These are phyloP conservation scores for Thermothielavioides terrestris DNA, from an alignment of 495 filamentous ascomycete genomes.

Conservation along the genomic window DNA sequence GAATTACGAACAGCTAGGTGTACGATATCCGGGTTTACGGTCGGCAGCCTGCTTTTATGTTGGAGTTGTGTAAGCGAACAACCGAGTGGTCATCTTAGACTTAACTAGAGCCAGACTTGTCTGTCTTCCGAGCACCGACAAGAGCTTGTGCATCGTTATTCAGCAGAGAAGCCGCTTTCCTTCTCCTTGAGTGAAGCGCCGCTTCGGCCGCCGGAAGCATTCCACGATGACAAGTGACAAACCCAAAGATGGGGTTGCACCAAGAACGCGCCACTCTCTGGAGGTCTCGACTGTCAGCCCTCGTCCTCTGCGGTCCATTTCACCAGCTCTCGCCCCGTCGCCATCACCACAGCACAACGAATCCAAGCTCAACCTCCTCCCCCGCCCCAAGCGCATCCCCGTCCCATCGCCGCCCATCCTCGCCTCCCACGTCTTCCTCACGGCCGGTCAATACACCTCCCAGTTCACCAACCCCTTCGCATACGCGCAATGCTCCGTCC, in stretches of 20 bases:
- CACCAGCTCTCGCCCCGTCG: background rate
- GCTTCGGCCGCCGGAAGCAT: no score
- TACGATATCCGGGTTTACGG: conserved; percentile 1
- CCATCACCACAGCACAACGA: background rate
- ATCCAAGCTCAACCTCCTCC: conserved; percentile 1
- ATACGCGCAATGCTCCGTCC: conserved; percentile 31
- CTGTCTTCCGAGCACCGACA: background rate
- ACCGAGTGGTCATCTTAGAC: background rate
- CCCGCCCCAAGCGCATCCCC: background rate
- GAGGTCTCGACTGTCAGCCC: no score
- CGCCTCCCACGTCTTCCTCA: conserved; percentile 19
- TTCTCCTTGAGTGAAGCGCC: no score
- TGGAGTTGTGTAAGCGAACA: background rate
- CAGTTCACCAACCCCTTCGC: conserved; percentile 8
- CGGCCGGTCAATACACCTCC: conserved; percentile 19
- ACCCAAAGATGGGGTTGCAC: no score
- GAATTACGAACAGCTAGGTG: conserved; percentile 1
- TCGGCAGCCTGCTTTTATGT: background rate
- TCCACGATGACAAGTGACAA: no score
- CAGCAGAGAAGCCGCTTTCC: no score
- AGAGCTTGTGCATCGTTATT: no score
- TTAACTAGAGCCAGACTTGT: background rate
- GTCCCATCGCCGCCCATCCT: conserved; percentile 7
- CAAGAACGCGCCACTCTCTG: no score
- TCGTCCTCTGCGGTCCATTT: no score